phyloP scores from a whole-genome alignment of 306 rosid species.

The Comarum palustre region DNA sequence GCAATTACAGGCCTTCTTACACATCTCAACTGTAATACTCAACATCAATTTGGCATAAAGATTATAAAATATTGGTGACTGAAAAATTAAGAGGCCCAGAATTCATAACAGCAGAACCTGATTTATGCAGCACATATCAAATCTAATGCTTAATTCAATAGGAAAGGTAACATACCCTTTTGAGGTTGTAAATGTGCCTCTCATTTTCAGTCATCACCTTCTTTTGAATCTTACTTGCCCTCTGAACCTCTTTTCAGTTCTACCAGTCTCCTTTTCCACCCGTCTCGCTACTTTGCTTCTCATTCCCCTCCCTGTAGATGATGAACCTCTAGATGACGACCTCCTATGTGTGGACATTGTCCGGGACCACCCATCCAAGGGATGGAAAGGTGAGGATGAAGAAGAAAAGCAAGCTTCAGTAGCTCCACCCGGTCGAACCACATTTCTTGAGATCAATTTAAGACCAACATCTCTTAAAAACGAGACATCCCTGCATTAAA shows the following conservation, averaged over 20 bases:
- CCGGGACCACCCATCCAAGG: slow-evolving; percentile 48
- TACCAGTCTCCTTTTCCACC: slow-evolving; percentile 89
- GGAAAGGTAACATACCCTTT: slow-evolving; percentile 58
- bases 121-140: slow-evolving; percentile 4
- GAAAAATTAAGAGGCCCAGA: not conserved
- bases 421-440: slow-evolving; percentile 24
- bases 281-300: slow-evolving; percentile 89
- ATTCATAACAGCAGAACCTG: slow-evolving; percentile 14
- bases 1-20: not conserved
- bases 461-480: slow-evolving; percentile 34
- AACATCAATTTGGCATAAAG: not conserved
- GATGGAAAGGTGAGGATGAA: slow-evolving; percentile 34
- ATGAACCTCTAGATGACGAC: slow-evolving; percentile 54
- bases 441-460: slow-evolving; percentile 34
- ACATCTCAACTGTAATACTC: not conserved
- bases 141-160: not conserved
- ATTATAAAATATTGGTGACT: not conserved
- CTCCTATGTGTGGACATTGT: slow-evolving; percentile 56
- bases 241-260: slow-evolving; percentile 80
- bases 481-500: slow-evolving; percentile 41
- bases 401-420: slow-evolving; percentile 32
- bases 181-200: slow-evolving; percentile 81
- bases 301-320: slow-evolving; percentile 79
- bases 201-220: slow-evolving; percentile 96
- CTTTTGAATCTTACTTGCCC: slow-evolving; percentile 79